Conservation (phyloP, 345 rosid genomes). For the Geranium brycei region DNA sequence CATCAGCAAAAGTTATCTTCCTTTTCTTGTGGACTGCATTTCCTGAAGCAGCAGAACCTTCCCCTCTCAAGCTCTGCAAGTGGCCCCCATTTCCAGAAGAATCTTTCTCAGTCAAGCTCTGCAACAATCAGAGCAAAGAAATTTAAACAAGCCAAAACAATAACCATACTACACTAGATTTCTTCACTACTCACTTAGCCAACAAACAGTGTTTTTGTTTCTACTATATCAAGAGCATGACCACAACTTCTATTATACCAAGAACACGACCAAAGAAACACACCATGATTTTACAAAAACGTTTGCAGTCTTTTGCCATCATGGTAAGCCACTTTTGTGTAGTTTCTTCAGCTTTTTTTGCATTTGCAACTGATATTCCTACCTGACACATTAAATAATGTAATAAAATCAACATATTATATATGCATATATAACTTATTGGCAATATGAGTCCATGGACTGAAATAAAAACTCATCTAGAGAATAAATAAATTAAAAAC, state of each 20-base stretch:
- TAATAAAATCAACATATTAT: too few species aligned
- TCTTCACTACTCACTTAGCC: too few species aligned
- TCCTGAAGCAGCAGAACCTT: constrained; percentile 17
- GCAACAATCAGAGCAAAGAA: neutral
- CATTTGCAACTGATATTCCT: constrained; percentile 32
- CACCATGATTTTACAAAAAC: constrained; percentile 92
- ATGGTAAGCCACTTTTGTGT: constrained; percentile 50
- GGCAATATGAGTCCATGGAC: too few species aligned
- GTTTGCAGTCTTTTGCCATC: constrained; percentile 58
- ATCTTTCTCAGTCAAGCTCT: neutral
- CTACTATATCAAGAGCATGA: neutral
- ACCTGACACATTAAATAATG: constrained; percentile 25
- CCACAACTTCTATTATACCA: neutral
- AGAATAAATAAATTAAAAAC: too few species aligned
- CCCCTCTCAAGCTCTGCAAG: neutral
- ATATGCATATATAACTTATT: too few species aligned
- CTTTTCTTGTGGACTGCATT: constrained; percentile 26
- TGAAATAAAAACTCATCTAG: too few species aligned
- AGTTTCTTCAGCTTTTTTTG: constrained; percentile 50
- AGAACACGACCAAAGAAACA: constrained; percentile 11
- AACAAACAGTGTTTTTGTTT: neutral
- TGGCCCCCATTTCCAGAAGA: constrained; percentile 16
- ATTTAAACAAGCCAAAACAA: neutral
- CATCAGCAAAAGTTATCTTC: constrained; percentile 78
- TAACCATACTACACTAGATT: neutral